Conservation (phyloP, 495 filamentous ascomycete genomes). For the Durotheca rogersii region DNA sequence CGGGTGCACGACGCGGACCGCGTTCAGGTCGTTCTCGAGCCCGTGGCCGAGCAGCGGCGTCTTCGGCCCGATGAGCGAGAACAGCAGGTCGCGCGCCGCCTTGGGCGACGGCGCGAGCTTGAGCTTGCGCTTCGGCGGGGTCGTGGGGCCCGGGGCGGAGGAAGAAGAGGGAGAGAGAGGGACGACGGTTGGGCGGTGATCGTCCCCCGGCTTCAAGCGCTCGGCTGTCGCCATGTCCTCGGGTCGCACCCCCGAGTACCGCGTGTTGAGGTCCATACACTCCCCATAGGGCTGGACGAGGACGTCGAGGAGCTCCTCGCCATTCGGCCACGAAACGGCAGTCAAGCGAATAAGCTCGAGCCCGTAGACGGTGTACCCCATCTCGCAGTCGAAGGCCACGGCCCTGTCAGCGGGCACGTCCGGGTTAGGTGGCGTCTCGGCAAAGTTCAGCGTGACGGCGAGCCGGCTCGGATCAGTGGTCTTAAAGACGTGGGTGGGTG, state of each 20-base stretch:
- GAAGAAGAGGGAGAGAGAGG: too few species aligned
- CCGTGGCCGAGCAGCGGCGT: constrained; percentile 91
- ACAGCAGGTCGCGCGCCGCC: constrained; percentile 70
- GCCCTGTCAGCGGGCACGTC: constrained; percentile 45
- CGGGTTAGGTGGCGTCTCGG: constrained; percentile 66
- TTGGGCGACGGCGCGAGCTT: constrained; percentile 69
- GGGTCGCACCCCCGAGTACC: constrained; percentile 80
- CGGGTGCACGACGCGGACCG: constrained; percentile 77
- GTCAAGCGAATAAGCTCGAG: constrained; percentile 89
- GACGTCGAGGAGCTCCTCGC: constrained; percentile 73
- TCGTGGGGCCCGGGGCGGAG: constrained; percentile 4
- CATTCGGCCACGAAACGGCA: constrained; percentile 79
- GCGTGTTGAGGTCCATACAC: constrained; percentile 84
- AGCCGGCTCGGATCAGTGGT: constrained; percentile 71
- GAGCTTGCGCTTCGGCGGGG: constrained; percentile 40
- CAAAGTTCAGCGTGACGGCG: constrained; percentile 75
- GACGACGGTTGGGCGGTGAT: constrained; percentile 13
- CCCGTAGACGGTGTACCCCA: constrained; percentile 88
- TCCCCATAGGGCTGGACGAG: constrained; percentile 82
- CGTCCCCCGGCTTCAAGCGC: constrained; percentile 49
- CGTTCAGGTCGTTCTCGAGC: constrained; percentile 91
- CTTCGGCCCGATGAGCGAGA: constrained; percentile 64
- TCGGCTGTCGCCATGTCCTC: constrained; percentile 70
- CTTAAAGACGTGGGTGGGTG: constrained; percentile 83
- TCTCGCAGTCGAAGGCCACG: constrained; percentile 92